A percentile compares a stretch with the other conserved stretches of the same genome.
Conservation (phyloP, 768 basidiomycete genomes). For the Hericium erinaceus region DNA sequence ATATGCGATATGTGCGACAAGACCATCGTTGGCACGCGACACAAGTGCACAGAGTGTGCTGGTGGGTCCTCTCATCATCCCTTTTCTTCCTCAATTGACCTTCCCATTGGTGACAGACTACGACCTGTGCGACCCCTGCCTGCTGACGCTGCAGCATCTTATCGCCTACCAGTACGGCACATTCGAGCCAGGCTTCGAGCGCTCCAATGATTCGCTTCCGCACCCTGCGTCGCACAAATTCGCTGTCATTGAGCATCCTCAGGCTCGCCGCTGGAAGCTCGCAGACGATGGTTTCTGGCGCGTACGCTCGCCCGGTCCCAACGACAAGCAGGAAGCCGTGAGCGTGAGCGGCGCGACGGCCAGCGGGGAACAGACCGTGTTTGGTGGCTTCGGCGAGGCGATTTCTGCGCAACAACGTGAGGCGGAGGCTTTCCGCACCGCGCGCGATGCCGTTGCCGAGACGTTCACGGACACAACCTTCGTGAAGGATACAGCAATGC, state of each 20-base stretch:
- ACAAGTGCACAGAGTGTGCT: slow-evolving; percentile 75
- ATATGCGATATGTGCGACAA: slow-evolving; percentile 56
- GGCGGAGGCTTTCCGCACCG: not conserved
- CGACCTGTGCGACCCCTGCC: slow-evolving; percentile 59
- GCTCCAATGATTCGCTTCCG: not conserved
- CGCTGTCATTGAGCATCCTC: slow-evolving; percentile 55
- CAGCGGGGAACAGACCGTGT: not conserved
- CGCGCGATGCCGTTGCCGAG: not conserved
- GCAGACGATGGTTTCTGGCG: slow-evolving; percentile 25
- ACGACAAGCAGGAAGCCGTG: no score
- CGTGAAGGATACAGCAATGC: no score
- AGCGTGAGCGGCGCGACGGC: not conserved
- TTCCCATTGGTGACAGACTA: slow-evolving; percentile 37
- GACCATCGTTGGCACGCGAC: slow-evolving; percentile 54
- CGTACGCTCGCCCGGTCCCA: not conserved
- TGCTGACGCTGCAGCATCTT: slow-evolving; percentile 26
- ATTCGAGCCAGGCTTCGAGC: not conserved
- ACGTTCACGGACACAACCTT: not conserved
- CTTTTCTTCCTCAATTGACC: not conserved
- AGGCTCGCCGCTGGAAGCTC: slow-evolving; percentile 51
- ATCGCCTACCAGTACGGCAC: no score
- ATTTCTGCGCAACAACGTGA: not conserved
- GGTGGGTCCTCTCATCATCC: slow-evolving; percentile 29
- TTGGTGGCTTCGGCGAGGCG: not conserved
- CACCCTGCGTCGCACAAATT: slow-evolving; percentile 44